A percentile compares a stretch with the other conserved stretches of the same genome.
Evolutionary conservation across 176 grass and related monocot genomes (phyloP).

Genomic region (Musa troglodytarum): DNA sequence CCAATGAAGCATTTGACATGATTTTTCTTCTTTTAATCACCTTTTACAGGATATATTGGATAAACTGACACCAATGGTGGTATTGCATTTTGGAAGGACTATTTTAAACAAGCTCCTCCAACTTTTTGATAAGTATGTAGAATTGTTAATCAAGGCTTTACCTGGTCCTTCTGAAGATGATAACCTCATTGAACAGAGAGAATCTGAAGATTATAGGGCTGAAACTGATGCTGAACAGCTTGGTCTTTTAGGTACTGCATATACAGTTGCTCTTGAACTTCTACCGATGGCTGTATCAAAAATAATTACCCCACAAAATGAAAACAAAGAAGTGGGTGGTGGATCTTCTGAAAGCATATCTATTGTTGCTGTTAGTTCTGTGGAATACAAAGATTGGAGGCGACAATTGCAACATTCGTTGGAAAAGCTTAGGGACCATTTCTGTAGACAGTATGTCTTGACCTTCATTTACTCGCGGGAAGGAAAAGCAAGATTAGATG

Average conservation of each 20-base stretch:
- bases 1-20: slow-evolving; percentile 16
- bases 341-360: slow-evolving; percentile 45
- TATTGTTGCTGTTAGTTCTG: slow-evolving; percentile 32
- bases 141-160: slow-evolving; percentile 68
- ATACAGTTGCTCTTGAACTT: slow-evolving; percentile 67
- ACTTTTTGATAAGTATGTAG: slow-evolving; percentile 76
- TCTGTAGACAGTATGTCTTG: slow-evolving; percentile 84
- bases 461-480: slow-evolving; percentile 94
- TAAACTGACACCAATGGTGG: slow-evolving; percentile 71
- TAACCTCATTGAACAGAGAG: slow-evolving; percentile 55
- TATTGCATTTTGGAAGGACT: slow-evolving; percentile 76
- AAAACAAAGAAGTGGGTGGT: slow-evolving; percentile 53
- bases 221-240: slow-evolving; percentile 84
- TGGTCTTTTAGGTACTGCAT: slow-evolving; percentile 63
- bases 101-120: slow-evolving; percentile 80
- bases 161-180: slow-evolving; percentile 85
- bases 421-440: slow-evolving; percentile 91
- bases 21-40: background rate
- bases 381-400: slow-evolving; percentile 96
- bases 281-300: slow-evolving; percentile 69
- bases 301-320: slow-evolving; percentile 50
- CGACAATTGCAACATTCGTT: slow-evolving; percentile 67
- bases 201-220: slow-evolving; percentile 61
- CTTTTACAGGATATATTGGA: slow-evolving; percentile 78
- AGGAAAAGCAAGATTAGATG: slow-evolving; percentile 88